These are phyloP conservation scores for Chrysanthemum seticuspe DNA, from an alignment of 129 eudicot genomes.

Conservation along the genomic window DNA sequence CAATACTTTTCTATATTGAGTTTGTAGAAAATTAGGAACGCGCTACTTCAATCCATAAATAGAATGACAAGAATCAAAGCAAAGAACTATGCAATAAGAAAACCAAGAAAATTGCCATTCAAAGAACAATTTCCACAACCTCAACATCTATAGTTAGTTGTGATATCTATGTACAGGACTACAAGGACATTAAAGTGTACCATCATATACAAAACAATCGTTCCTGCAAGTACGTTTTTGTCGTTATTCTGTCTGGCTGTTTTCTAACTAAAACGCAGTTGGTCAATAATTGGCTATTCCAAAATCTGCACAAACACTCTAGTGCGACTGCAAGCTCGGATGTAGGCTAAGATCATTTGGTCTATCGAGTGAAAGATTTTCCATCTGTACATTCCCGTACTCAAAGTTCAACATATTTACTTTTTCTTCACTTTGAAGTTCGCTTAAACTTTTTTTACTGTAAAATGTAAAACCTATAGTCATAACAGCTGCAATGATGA, in stretches of 20 bases:
- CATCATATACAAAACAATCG: not conserved
- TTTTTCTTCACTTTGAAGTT: conserved; percentile 51
- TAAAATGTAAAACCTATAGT: conserved; percentile 69
- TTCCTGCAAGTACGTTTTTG: not conserved
- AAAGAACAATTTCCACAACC: too few relatives aligned
- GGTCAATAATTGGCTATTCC: conserved; percentile 18
- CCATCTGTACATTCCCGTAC: conserved; percentile 36
- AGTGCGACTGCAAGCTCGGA: conserved; percentile 29
- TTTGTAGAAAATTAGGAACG: too few relatives aligned
- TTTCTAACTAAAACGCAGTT: conserved; percentile 25
- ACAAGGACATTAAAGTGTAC: too few relatives aligned
- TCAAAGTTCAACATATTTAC: conserved; percentile 29
- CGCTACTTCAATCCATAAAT: too few relatives aligned
- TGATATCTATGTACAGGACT: too few relatives aligned
- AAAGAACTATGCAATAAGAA: too few relatives aligned
- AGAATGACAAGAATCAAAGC: too few relatives aligned
- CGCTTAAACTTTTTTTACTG: conserved; percentile 53
- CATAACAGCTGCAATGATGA: conserved; percentile 58
- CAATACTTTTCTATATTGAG: too few relatives aligned
- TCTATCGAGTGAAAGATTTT: conserved; percentile 66
- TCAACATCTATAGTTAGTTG: too few relatives aligned
- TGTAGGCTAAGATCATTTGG: conserved; percentile 41
- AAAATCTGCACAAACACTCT: conserved; percentile 17
- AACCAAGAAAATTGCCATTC: too few relatives aligned
- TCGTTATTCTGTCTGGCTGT: not conserved